Base-by-base conservation (phyloP, 140 eudicot genomes). In the Anethum foeniculum region DNA sequence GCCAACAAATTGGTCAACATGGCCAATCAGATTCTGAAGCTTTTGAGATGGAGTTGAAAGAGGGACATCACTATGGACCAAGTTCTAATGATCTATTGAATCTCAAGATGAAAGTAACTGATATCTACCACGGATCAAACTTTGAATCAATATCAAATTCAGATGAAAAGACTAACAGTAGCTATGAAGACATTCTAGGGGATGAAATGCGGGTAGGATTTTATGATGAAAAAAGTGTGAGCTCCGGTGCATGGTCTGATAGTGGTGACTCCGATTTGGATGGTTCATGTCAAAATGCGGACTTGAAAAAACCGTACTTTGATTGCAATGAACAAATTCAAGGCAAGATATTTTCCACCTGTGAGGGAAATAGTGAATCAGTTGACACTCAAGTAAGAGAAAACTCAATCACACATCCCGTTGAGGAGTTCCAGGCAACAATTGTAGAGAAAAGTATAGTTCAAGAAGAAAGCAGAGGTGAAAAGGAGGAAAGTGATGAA, bases 31-130 rank as follows among this genome's bases (percentile, higher is more conserved):
- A 85, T 79, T 76, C 51, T 14, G 91, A 86, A 47, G 65, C 41
- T 76, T 85, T 88, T 6, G 88, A 86, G 28, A 77, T 88, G 72
- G 96, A 88, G 0, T 87, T 92, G 91, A 93, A 91, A 71, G 90
- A 77, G 18, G 91, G 88, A 51, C 51, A 72, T n/a, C 41, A 69
- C 80, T 82, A 80, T 64, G 84, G 80, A 30, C 68, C 80, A 54
- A 46, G 58, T 81, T 67, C 75, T 65, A 81, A 81, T 48, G 79
- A 82, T 73, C 71, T 25, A 41, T 44, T 23, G 30, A 32, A 32
- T 71, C 32, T 83, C 56, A 64, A 74, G 60, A 67, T 56, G 56
- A 41, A 34, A 44, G 82, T 46, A 44, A 51, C 41, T 32, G 79
- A 73, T 44, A 74, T n/a, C 56, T n/a, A 23, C 16, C 6, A 10